Evolutionary conservation across 768 basidiomycete species (phyloP).

Genomic region (Termitomyces sp.): DNA sequence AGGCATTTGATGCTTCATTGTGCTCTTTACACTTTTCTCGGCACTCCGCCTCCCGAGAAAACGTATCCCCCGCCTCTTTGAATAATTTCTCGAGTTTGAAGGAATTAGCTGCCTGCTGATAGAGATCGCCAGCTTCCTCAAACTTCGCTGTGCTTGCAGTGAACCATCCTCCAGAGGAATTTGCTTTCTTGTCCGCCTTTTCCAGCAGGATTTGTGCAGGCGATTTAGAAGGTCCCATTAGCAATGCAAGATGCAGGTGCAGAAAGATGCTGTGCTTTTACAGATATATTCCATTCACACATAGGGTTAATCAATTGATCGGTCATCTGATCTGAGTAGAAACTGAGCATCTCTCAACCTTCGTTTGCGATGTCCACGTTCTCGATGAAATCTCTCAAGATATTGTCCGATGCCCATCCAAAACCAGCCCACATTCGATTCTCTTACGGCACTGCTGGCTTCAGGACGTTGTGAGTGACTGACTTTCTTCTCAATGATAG

Average conservation of each 20-base stretch:
- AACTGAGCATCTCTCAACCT: not conserved
- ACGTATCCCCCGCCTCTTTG: constrained; percentile 88
- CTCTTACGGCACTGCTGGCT: constrained; percentile 93
- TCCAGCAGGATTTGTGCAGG: constrained; percentile 70
- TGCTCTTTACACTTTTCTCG: constrained; percentile 80
- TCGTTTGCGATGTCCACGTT: constrained; percentile 26
- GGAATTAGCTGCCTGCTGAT: constrained; percentile 88
- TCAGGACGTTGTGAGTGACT: constrained; percentile 73
- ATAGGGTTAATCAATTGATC: constrained; percentile 9
- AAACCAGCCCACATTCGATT: constrained; percentile 68
- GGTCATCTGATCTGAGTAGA: constrained; percentile 1
- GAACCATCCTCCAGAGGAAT: constrained; percentile 84
- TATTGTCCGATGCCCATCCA: constrained; percentile 55
- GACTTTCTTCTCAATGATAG: constrained; percentile 11
- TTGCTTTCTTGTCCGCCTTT: constrained; percentile 91
- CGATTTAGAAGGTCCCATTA: constrained; percentile 67
- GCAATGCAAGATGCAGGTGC: constrained; percentile 9
- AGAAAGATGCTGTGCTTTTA: constrained; percentile 4
- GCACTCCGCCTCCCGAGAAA: constrained; percentile 92
- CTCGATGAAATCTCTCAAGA: constrained; percentile 37
- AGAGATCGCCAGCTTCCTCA: constrained; percentile 95
- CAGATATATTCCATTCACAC: not conserved
- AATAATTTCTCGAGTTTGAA: constrained; percentile 92
- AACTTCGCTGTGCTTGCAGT: constrained; percentile 76
- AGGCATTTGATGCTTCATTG: constrained; percentile 96